These are phyloP conservation scores for Rhizopus sp. DNA, from an alignment of 371 early-diverging fungal species.

Conservation along the genomic window DNA sequence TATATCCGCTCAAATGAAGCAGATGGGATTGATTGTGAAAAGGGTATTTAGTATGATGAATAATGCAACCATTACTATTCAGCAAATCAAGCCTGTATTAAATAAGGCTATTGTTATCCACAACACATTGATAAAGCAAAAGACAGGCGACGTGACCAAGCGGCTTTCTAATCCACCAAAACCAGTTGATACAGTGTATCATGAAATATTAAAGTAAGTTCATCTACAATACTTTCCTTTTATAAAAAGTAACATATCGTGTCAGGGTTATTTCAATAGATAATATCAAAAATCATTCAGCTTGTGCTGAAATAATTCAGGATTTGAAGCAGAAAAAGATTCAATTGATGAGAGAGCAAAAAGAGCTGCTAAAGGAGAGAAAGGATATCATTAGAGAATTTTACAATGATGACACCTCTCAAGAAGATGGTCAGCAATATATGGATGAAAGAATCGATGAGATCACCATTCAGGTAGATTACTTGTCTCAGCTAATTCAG, in stretches of 20 bases:
- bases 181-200: not conserved
- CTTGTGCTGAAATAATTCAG: slow-evolving; percentile 17
- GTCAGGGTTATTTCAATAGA: slow-evolving; percentile 15
- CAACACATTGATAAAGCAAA: slow-evolving; percentile 4
- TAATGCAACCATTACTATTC: slow-evolving; percentile 5
- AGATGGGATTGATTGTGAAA: slow-evolving; percentile 15
- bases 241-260: not conserved
- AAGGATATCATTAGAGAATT: slow-evolving; percentile 42
- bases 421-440: slow-evolving; percentile 52
- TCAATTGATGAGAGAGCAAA: slow-evolving; percentile 62
- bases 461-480: slow-evolving; percentile 35
- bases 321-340: slow-evolving; percentile 22
- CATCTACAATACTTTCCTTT: not conserved
- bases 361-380: slow-evolving; percentile 67
- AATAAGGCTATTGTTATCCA: slow-evolving; percentile 9
- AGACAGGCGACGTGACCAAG: not conserved
- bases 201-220: not conserved
- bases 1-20: slow-evolving; percentile 12
- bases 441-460: slow-evolving; percentile 79
- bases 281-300: slow-evolving; percentile 12
- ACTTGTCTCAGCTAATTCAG: slow-evolving; percentile 22
- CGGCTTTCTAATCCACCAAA: not conserved
- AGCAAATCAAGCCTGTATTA: slow-evolving; percentile 16
- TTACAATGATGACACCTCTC: slow-evolving; percentile 35
- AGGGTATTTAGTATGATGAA: slow-evolving; percentile 13